Percentiles rank a stretch among this genome's conserved stretches.
Evolutionary conservation across 2,329 filamentous ascomycete genomes (phyloP).

Genomic region (Stemphylium beticola): DNA sequence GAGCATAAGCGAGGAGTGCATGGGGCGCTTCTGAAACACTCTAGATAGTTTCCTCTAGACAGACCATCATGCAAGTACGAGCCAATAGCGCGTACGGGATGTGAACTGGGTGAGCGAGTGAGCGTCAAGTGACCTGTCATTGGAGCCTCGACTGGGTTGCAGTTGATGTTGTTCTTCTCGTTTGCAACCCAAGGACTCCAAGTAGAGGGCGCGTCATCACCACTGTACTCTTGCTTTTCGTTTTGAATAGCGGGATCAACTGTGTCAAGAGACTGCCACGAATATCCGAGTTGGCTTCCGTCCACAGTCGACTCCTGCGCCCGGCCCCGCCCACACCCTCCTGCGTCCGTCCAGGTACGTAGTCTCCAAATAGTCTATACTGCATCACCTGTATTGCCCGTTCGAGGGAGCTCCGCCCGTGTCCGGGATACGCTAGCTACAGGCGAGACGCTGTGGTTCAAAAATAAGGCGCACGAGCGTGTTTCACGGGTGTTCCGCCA

Average conservation of each 20-base stretch:
- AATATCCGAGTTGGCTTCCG: neutral
- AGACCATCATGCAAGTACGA: conserved; percentile 33
- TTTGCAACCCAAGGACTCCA: conserved; percentile 4
- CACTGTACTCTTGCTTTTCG: neutral
- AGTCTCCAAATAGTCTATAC: conserved; percentile 6
- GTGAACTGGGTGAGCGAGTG: conserved; percentile 10
- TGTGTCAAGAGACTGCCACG: neutral
- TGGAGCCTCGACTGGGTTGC: conserved; percentile 14
- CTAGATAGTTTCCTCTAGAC: conserved; percentile 26
- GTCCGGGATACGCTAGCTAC: conserved; percentile 11
- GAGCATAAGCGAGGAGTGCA: conserved; percentile 22
- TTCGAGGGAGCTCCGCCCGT: conserved; percentile 12
- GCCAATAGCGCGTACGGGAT: conserved; percentile 19
- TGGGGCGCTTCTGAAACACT: conserved; percentile 41
- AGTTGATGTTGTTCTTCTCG: conserved; percentile 1
- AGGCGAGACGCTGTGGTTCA: conserved; percentile 18
- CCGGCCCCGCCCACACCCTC: conserved; percentile 3
- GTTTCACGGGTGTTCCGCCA: conserved; percentile 31
- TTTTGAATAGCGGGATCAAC: neutral
- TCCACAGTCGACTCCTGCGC: conserved; percentile 4
- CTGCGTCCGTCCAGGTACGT: conserved; percentile 14
- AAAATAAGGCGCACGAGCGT: conserved; percentile 18
- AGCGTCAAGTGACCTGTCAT: conserved; percentile 24
- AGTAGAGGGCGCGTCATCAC: neutral
- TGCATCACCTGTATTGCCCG: conserved; percentile 7